Evolutionary conservation across 768 basidiomycete species (phyloP).

Genomic region (Strobilomyces dryophilus): DNA sequence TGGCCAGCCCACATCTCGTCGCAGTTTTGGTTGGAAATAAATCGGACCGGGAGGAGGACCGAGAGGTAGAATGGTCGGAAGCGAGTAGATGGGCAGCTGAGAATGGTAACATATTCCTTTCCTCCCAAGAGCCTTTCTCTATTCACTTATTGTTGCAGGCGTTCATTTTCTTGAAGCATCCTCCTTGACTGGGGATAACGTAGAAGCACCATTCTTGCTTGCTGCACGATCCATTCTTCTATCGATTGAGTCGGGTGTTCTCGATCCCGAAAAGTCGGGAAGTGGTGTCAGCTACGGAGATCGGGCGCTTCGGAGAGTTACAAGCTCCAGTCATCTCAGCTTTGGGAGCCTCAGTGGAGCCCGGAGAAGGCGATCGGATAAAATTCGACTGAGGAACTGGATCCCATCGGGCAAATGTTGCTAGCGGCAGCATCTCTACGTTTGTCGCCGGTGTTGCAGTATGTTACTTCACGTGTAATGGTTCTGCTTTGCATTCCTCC

Average conservation of each 20-base stretch:
- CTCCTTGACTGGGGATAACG: conserved; percentile 88
- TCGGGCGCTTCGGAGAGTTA: conserved; percentile 84
- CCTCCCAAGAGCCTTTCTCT: conserved; percentile 1
- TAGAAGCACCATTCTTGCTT: conserved; percentile 87
- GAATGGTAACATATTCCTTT: conserved; percentile 56
- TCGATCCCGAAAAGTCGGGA: conserved; percentile 92
- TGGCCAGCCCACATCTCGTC: conserved; percentile 90
- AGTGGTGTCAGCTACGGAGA: conserved; percentile 98
- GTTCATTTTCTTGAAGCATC: conserved; percentile 94
- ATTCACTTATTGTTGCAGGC: conserved; percentile 43
- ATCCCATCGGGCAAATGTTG: conserved; percentile 65
- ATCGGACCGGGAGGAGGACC: conserved; percentile 88
- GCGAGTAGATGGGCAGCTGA: conserved; percentile 95
- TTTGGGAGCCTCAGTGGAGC: conserved; percentile 77
- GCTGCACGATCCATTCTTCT: conserved; percentile 85
- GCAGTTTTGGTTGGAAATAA: conserved; percentile 94
- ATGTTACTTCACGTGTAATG: conserved; percentile 11
- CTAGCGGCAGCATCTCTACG: conserved; percentile 29
- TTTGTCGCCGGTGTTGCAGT: conserved; percentile 12
- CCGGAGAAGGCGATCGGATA: conserved; percentile 55
- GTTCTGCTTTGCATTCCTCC: conserved; percentile 7
- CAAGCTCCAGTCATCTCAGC: conserved; percentile 84
- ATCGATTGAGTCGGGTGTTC: conserved; percentile 82
- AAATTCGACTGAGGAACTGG: conserved; percentile 58
- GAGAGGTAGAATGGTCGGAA: conserved; percentile 95